A percentile compares a stretch with the other conserved stretches of the same genome.
phyloP scores from a whole-genome alignment of 75 land plant genomes.

The Pinus taeda region DNA sequence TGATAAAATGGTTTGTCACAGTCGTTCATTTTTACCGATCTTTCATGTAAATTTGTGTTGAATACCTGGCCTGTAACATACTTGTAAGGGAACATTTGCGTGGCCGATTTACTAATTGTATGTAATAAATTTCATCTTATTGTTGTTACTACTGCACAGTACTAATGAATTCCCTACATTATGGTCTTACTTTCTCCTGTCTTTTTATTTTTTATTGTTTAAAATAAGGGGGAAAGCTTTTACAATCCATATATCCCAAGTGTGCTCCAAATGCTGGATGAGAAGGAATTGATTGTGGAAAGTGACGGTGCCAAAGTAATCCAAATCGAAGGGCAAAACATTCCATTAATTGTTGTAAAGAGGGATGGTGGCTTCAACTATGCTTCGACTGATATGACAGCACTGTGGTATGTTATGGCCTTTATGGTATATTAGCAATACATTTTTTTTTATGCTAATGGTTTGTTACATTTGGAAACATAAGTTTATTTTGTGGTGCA shows the following conservation, averaged over 20 bases:
- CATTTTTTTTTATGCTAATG: not conserved
- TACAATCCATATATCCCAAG: slow-evolving; percentile 84
- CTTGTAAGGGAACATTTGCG: not conserved
- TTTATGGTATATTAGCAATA: not conserved
- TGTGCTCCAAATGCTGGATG: slow-evolving; percentile 46
- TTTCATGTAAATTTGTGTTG: not conserved
- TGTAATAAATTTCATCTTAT: not conserved
- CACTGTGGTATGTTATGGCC: slow-evolving; percentile 60
- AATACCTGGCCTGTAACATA: not conserved
- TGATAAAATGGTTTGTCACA: too few species aligned
- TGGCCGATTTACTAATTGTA: not conserved
- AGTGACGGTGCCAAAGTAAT: slow-evolving; percentile 96
- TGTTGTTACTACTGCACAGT: not conserved
- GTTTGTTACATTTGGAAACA: not conserved
- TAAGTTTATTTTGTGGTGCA: not conserved
- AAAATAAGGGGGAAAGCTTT: slow-evolving; percentile 87
- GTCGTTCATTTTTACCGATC: not conserved
- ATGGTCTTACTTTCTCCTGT: not conserved
- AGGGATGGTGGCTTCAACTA: slow-evolving; percentile 97
- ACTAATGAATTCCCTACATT: not conserved
- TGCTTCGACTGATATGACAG: slow-evolving; percentile 93
- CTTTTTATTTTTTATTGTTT: not conserved
- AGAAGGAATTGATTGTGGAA: slow-evolving; percentile 66
- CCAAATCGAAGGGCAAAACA: slow-evolving; percentile 61
- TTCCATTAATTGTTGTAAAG: slow-evolving; percentile 94